Conservation (phyloP, 306 rosid species). For the Phaseolus lunatus region DNA sequence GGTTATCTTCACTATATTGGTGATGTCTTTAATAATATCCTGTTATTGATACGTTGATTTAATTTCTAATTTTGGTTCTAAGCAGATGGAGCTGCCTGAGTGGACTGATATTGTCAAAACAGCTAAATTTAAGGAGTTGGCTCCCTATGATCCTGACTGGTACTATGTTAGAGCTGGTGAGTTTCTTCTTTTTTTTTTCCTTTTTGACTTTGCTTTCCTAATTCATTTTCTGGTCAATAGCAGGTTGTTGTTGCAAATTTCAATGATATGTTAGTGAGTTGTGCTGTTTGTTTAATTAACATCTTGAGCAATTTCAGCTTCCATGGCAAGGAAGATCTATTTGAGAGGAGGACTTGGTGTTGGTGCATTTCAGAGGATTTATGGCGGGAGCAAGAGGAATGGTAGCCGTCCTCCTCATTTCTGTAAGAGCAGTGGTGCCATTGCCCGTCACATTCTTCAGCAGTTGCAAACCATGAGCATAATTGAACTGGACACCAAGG, state of each 20-base stretch:
- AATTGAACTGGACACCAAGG: constrained; percentile 47
- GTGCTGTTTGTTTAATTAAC: neutral
- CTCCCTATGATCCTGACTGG: constrained; percentile 89
- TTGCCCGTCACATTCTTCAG: constrained; percentile 55
- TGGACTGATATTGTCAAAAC: constrained; percentile 83
- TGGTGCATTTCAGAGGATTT: constrained; percentile 56
- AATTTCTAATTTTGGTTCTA: neutral
- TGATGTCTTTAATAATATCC: neutral
- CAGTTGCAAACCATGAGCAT: constrained; percentile 49
- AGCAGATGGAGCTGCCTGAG: constrained; percentile 77
- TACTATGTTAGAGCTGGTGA: constrained; percentile 75
- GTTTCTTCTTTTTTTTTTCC: neutral
- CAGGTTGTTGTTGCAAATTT: neutral
- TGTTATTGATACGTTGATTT: neutral
- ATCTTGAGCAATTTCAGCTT: constrained; percentile 36
- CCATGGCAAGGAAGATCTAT: constrained; percentile 58
- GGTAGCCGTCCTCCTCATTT: constrained; percentile 60
- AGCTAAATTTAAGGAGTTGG: constrained; percentile 72
- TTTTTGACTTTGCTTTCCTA: neutral
- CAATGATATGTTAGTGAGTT: neutral
- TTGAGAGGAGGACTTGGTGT: constrained; percentile 59
- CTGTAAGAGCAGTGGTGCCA: constrained; percentile 56
- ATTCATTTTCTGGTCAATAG: neutral
- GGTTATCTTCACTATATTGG: neutral
- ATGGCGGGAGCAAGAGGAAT: constrained; percentile 59